phyloP scores from a whole-genome alignment of 2,329 filamentous ascomycete species.

The Dissoconium aciculare region DNA sequence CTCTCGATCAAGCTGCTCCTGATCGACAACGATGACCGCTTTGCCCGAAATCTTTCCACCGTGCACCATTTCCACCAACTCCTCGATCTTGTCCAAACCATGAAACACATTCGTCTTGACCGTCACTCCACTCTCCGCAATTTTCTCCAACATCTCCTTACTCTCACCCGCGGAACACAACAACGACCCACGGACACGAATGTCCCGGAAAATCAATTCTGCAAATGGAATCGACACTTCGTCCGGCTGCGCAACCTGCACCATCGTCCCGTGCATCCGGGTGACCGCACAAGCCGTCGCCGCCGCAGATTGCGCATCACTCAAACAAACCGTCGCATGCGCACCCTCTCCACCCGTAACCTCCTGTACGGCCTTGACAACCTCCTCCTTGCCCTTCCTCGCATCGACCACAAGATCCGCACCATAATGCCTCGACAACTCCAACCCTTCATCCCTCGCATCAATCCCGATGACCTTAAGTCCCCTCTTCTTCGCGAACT shows the following conservation, averaged over 20 bases:
- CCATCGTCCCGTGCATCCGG: conserved; percentile 42
- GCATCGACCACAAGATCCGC: conserved; percentile 41
- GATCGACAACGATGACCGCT: conserved; percentile 39
- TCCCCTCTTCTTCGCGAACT: conserved; percentile 37
- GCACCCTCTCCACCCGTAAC: conserved; percentile 37
- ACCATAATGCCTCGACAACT: conserved; percentile 33
- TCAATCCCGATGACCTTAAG: conserved; percentile 40
- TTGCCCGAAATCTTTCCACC: conserved; percentile 42
- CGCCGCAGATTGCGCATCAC: conserved; percentile 38
- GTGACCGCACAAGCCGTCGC: conserved; percentile 41
- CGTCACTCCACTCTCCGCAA: conserved; percentile 29
- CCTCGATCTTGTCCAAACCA: conserved; percentile 37
- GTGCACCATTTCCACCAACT: conserved; percentile 35
- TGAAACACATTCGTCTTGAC: conserved; percentile 39
- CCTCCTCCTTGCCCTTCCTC: conserved; percentile 32
- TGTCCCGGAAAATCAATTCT: conserved; percentile 41
- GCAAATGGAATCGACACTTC: conserved; percentile 27
- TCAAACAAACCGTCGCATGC: conserved; percentile 39
- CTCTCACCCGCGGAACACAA: conserved; percentile 23
- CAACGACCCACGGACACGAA: conserved; percentile 32
- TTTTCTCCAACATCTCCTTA: conserved; percentile 21
- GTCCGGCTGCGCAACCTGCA: conserved; percentile 43
- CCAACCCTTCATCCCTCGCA: conserved; percentile 39
- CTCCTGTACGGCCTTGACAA: conserved; percentile 34
- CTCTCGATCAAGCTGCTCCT: conserved; percentile 33